These are phyloP conservation scores for Penicillium polonicum DNA, from an alignment of 2,329 filamentous ascomycete species.

Conservation along the genomic window DNA sequence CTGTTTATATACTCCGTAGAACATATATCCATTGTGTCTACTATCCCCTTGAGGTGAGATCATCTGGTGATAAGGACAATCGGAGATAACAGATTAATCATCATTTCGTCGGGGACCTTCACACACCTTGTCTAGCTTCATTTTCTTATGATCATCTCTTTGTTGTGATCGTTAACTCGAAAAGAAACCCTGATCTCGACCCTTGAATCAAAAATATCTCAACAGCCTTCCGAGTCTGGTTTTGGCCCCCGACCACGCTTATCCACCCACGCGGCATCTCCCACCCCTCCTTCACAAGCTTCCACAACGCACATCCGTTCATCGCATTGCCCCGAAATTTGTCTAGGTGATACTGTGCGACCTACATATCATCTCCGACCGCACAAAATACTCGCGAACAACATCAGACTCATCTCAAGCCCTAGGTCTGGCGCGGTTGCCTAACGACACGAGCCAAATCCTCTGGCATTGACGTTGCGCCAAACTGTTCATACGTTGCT, in stretches of 20 bases:
- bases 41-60: neutral
- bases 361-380: neutral
- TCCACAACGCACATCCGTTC: neutral
- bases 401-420: neutral
- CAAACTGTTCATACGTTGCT: neutral
- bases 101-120: neutral
- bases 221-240: neutral
- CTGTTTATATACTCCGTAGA: too few relatives aligned
- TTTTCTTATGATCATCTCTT: neutral
- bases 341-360: neutral
- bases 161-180: neutral
- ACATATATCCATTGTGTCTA: neutral
- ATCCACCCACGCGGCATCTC: conserved; percentile 1
- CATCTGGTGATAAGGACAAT: conserved; percentile 9
- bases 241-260: neutral
- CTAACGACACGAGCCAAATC: neutral
- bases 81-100: conserved; percentile 15
- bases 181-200: neutral
- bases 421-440: neutral
- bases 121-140: neutral
- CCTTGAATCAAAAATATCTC: neutral
- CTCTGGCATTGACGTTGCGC: neutral
- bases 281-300: conserved; percentile 7
- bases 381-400: neutral
- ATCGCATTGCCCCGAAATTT: neutral